Evolutionary conservation across 345 rosid species (phyloP), one percentile per base, ranked within the genome.

Genomic region (Clausena lansium): DNA sequence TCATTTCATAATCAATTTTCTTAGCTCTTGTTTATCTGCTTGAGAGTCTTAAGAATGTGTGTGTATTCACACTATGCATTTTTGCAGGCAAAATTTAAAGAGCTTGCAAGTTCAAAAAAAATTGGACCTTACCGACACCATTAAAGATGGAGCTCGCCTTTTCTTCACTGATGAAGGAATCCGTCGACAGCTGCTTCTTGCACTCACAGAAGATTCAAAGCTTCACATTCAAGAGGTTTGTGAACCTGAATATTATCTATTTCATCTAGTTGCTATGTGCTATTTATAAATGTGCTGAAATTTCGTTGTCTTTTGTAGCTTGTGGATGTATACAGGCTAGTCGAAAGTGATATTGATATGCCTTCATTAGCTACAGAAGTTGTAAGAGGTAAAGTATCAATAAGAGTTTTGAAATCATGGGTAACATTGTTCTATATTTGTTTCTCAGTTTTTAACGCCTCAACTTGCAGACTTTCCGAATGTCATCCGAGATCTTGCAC

Each of bases 121-220:
- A 82, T 91, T 95, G 39, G 92, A 93, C 84, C 86, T 93, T 75
- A 95, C 95, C 28, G 96, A 92, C 83, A 93, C 98, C 74, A 90
- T 95, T 45, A 95, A 90, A 87, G 99, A 95, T 61, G 99, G 98
- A 62, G 90, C 99, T 84, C 97, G 94, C 55, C 98, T 95, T 74
- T 90, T 95, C 83, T 81, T 95, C 33, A 85, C 85, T 8, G 97
- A 95, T 74, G 93, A 92, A 84, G 88, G 93, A 82, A 95, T 95
- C 57, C 94, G 97, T 59, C 90, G 97, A 83, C 91, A 95, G 83
- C 97, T 95, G 76, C 88, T 95, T 76, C 91, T 93, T 79, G 99
- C 99, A 36, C 73, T 93, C 66, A 95, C 99, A 24, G 98, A 95
- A 85, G 99, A 93, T 77, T 93, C 97, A 3, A 95, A 88, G 84